phyloP scores from a whole-genome alignment of 164 flowering plant genomes.

The Chimonanthus praecox region DNA sequence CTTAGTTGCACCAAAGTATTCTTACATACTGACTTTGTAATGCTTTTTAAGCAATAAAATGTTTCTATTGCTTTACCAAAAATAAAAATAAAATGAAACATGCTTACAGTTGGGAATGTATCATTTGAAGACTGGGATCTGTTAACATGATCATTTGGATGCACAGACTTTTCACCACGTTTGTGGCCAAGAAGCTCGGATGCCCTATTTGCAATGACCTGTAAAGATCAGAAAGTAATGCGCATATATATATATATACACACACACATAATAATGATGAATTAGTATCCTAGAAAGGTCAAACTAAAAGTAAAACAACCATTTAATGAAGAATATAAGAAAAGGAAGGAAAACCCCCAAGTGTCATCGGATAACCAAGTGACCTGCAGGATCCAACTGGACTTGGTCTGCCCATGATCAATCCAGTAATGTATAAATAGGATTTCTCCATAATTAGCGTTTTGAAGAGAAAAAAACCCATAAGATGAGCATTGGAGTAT shows the following conservation, averaged over 20 bases:
- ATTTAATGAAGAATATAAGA: neutral
- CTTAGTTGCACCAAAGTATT: no score
- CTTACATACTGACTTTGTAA: no score
- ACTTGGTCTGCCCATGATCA: no score
- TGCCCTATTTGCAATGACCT: slow-evolving; percentile 99
- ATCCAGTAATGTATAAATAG: no score
- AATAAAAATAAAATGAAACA: neutral
- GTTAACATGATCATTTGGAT: slow-evolving; percentile 98
- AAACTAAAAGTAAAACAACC: neutral
- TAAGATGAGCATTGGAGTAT: no score
- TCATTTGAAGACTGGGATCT: slow-evolving; percentile 98
- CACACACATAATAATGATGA: slow-evolving; percentile 1
- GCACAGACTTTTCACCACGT: slow-evolving; percentile 92
- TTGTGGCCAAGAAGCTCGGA: slow-evolving; percentile 97
- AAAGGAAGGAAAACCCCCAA: neutral
- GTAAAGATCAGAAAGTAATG: slow-evolving; percentile 6
- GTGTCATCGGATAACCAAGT: no score
- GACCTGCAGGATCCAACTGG: no score
- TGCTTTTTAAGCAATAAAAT: no score
- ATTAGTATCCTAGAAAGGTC: no score
- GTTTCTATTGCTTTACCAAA: no score
- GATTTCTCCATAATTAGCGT: no score
- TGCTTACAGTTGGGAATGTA: slow-evolving; percentile 94
- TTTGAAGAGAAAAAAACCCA: no score
- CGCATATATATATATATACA: neutral